Conservation (phyloP, 306 rosid species). For the Acacia confusa region DNA sequence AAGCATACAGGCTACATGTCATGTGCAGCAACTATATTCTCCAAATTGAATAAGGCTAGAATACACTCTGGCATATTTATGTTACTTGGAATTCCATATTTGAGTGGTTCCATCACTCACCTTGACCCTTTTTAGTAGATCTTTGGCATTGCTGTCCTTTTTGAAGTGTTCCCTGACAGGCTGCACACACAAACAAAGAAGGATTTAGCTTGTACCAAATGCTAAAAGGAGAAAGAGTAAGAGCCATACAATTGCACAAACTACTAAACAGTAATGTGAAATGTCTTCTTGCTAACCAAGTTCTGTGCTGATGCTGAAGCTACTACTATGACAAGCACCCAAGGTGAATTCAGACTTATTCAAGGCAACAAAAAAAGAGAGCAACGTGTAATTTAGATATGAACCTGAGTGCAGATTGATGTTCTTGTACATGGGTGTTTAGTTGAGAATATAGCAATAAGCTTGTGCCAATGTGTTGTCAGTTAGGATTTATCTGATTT, state of each 20-base stretch:
- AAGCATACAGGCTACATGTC: neutral
- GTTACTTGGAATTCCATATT: neutral
- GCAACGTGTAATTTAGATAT: neutral
- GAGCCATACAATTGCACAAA: neutral
- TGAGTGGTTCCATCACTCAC: constrained; percentile 34
- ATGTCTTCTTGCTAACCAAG: neutral
- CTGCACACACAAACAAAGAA: constrained; percentile 45
- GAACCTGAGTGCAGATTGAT: neutral
- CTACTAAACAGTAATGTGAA: neutral
- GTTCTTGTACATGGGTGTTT: neutral
- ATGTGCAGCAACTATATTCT: neutral
- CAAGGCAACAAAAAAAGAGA: neutral
- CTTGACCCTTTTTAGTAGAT: constrained; percentile 73
- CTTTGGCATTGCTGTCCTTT: constrained; percentile 65
- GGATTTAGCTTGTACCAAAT: constrained; percentile 5
- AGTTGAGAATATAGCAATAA: neutral
- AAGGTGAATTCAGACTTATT: neutral
- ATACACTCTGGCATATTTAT: neutral
- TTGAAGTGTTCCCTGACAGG: constrained; percentile 80
- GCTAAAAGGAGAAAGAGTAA: constrained; percentile 3
- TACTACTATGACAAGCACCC: neutral
- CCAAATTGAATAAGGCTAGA: constrained; percentile 4
- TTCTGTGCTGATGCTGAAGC: neutral
- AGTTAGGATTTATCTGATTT: neutral
- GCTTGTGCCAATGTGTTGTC: neutral